Conservation (phyloP, 1,284 basidiomycete species). For the Trametes sp. region DNA sequence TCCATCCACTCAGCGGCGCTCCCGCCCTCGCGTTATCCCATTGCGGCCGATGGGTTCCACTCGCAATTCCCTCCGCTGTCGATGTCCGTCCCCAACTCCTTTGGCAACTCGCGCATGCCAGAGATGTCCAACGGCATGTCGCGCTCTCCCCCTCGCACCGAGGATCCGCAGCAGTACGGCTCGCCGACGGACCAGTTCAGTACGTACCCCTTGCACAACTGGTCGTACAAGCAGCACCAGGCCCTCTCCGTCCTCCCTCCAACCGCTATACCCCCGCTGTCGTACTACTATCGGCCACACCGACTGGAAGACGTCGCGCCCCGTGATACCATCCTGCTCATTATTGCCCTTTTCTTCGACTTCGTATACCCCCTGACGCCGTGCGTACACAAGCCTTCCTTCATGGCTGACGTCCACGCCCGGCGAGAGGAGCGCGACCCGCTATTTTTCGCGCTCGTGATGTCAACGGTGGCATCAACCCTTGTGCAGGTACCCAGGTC, state of each 20-base stretch:
- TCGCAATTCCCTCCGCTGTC: constrained; percentile 56
- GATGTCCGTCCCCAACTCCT: constrained; percentile 47
- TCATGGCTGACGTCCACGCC: constrained; percentile 83
- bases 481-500: constrained; percentile 84
- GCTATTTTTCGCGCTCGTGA: constrained; percentile 87
- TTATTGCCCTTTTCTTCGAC: constrained; percentile 87
- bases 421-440: constrained; percentile 83
- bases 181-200: constrained; percentile 60
- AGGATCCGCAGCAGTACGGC: constrained; percentile 53
- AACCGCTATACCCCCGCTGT: constrained; percentile 68
- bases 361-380: constrained; percentile 89
- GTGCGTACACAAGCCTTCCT: constrained; percentile 83
- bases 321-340: constrained; percentile 77
- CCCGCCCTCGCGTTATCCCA: constrained; percentile 74
- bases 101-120: constrained; percentile 38
- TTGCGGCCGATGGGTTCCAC: constrained; percentile 71
- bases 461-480: constrained; percentile 85
- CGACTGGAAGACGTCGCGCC: constrained; percentile 79
- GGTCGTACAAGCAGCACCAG: constrained; percentile 75
- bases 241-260: constrained; percentile 56
- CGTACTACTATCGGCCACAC: constrained; percentile 72
- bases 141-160: constrained; percentile 39
- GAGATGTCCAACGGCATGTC: constrained; percentile 29
- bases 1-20: constrained; percentile 51
- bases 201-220: constrained; percentile 72